These are phyloP conservation scores for Daldinia sp. DNA, from an alignment of 2,329 filamentous ascomycete genomes.

Conservation along the genomic window DNA sequence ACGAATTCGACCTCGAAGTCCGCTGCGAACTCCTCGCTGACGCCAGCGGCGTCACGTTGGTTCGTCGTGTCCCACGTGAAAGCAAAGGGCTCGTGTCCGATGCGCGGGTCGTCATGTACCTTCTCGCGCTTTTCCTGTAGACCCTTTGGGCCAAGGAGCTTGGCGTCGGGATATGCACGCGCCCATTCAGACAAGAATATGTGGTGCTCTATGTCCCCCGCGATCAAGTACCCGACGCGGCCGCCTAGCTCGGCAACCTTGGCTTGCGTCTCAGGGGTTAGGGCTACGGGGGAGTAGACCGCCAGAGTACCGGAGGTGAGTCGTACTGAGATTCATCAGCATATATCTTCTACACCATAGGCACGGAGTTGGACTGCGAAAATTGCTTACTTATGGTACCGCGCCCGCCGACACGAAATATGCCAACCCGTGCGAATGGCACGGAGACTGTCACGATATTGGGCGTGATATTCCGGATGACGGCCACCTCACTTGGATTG, in stretches of 20 bases:
- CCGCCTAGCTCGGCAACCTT: constrained; percentile 72
- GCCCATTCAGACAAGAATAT: constrained; percentile 91
- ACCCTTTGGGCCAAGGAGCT: constrained; percentile 82
- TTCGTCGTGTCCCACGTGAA: constrained; percentile 71
- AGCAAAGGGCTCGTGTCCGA: constrained; percentile 65
- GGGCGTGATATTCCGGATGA: constrained; percentile 84
- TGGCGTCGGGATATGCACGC: constrained; percentile 77
- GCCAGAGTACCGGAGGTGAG: constrained; percentile 80
- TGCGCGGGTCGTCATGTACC: constrained; percentile 62
- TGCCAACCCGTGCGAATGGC: constrained; percentile 84
- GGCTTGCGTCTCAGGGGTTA: constrained; percentile 76
- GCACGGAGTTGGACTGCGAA: neutral
- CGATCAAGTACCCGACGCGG: constrained; percentile 82
- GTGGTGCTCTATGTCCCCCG: constrained; percentile 92
- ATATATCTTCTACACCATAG: neutral
- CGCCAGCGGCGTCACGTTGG: constrained; percentile 54
- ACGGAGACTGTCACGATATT: constrained; percentile 81
- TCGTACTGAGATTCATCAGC: constrained; percentile 63
- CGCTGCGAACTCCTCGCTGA: constrained; percentile 80
- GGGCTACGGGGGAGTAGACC: constrained; percentile 89
- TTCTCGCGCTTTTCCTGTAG: constrained; percentile 82
- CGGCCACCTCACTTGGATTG: constrained; percentile 85
- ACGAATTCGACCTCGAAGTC: constrained; percentile 92
- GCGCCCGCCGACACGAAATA: constrained; percentile 83
- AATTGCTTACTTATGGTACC: constrained; percentile 76